phyloP scores from a whole-genome alignment of 805 yeast species.

The Saccharomycopsis sp. region DNA sequence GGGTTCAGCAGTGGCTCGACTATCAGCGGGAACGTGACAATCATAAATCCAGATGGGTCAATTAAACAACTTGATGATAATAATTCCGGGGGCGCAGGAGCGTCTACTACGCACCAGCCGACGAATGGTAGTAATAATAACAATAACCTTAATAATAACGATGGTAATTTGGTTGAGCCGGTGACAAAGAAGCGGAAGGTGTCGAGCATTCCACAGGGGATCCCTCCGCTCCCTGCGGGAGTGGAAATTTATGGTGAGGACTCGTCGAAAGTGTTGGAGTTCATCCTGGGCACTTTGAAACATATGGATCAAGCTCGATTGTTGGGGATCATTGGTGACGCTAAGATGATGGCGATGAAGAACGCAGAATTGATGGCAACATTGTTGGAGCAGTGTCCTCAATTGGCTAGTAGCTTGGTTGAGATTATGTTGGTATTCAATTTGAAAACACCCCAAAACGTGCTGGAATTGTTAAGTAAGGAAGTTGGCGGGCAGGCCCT shows the following conservation, averaged over 20 bases:
- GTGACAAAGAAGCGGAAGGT: not conserved
- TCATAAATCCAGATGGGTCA: conserved; percentile 34
- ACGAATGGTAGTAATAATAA: conserved; percentile 5
- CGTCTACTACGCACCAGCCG: not conserved
- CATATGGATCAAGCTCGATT: conserved; percentile 42
- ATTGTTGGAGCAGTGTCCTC: conserved; percentile 67
- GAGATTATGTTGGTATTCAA: conserved; percentile 51
- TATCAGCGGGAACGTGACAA: conserved; percentile 11
- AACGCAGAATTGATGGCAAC: conserved; percentile 54
- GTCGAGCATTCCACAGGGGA: conserved; percentile 19
- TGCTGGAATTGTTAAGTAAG: conserved; percentile 6
- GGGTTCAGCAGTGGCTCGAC: conserved; percentile 36
- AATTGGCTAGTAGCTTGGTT: conserved; percentile 73
- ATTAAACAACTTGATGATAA: conserved; percentile 24
- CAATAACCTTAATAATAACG: conserved; percentile 14
- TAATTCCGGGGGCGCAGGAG: conserved; percentile 16
- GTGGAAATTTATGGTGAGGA: conserved; percentile 34
- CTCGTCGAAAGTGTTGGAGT: conserved; percentile 30
- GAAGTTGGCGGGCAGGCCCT: conserved; percentile 13
- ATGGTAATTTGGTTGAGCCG: too few species aligned
- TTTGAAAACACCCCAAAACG: conserved; percentile 27
- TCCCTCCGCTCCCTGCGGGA: conserved; percentile 54
- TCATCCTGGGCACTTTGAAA: conserved; percentile 40
- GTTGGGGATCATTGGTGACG: conserved; percentile 44
- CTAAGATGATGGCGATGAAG: conserved; percentile 48